Conservation (phyloP, 31 red algal genomes). For the Asparagopsis taxiformis region DNA sequence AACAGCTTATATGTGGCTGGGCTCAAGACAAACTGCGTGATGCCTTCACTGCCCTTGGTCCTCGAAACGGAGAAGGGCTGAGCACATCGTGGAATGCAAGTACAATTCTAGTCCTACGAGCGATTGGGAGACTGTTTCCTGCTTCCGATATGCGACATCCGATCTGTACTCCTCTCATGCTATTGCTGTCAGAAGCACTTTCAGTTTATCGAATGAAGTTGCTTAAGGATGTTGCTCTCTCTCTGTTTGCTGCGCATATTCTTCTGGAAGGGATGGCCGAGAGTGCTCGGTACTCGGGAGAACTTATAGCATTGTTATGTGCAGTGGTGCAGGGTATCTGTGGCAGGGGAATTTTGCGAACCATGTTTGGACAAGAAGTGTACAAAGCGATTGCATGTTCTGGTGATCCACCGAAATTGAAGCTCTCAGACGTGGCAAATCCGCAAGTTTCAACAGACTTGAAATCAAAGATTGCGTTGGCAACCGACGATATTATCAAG, state of each 20-base stretch:
- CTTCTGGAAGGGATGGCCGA: conserved; percentile 35
- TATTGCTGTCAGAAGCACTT: conserved; percentile 60
- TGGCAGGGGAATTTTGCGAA: neutral
- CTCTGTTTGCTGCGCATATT: conserved; percentile 10
- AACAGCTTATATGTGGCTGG: conserved; percentile 34
- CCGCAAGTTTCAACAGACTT: neutral
- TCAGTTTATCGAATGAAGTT: conserved; percentile 17
- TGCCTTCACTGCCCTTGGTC: neutral
- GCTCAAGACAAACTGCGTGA: conserved; percentile 13
- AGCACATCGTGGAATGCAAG: conserved; percentile 11
- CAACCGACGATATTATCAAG: conserved; percentile 5
- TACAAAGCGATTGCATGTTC: neutral
- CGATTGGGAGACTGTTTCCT: conserved; percentile 51
- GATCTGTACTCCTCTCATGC: conserved; percentile 35
- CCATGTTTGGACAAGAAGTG: neutral
- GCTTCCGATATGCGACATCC: conserved; percentile 69
- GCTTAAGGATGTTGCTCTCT: conserved; percentile 30
- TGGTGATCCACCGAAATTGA: conserved; percentile 13
- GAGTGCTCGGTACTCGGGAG: conserved; percentile 28
- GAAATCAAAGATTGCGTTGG: conserved; percentile 3
- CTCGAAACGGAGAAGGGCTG: conserved; percentile 2
- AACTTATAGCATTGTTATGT: conserved; percentile 20
- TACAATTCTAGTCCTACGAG: conserved; percentile 23
- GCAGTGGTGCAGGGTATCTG: conserved; percentile 4
- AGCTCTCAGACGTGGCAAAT: neutral